Evolutionary conservation across 2,329 filamentous ascomycete species (phyloP), one percentile per base, ranked within the genome.

Genomic region (Penicillium sp.): DNA sequence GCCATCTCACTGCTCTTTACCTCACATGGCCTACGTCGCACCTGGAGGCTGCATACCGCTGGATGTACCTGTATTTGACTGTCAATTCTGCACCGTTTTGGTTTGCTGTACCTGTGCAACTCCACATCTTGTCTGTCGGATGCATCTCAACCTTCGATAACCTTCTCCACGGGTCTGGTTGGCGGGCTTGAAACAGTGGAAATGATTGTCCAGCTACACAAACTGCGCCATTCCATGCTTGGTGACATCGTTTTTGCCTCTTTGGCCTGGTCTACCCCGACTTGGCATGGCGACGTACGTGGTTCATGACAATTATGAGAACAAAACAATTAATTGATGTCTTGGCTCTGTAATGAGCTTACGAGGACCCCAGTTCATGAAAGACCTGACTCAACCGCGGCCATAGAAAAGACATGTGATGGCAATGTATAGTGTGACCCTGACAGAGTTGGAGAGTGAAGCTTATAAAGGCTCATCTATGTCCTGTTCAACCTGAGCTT

Each of bases 391-490:
- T 48, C 54, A 56, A 55, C 54, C 50, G 54, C 52, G 54, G 54
- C 31, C 51, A 34, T 44, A 44, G 40, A 39, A 26, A 36, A 42
- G 34, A 51, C 47, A 55, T 55, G 47, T 49, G 47, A 55, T 50
- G 46, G 39, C 14, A 24, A 43, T 22, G 28, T 23, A 37, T 44
- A 13, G 51, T 55, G 39, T 42, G 34, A 55, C 52, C 39, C 43
- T 46, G 48, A 37, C 22, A 42, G 27, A 27, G 20, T 43, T 28
- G 35, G 6, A 28, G 32, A 23, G 27, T 28, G 41, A 53, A 56
- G 53, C 51, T 50, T 59, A 58, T 58, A 59, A 59, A 59, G 50
- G 49, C 50, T 10, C 42, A 38, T 49, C 32, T 27, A 40, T 38
- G 34, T 32, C 46, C 51, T 48, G 28, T 43, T 37, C 42, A 35